Base-by-base conservation (phyloP, 2,329 filamentous ascomycete species). In the Claviceps sp. region DNA sequence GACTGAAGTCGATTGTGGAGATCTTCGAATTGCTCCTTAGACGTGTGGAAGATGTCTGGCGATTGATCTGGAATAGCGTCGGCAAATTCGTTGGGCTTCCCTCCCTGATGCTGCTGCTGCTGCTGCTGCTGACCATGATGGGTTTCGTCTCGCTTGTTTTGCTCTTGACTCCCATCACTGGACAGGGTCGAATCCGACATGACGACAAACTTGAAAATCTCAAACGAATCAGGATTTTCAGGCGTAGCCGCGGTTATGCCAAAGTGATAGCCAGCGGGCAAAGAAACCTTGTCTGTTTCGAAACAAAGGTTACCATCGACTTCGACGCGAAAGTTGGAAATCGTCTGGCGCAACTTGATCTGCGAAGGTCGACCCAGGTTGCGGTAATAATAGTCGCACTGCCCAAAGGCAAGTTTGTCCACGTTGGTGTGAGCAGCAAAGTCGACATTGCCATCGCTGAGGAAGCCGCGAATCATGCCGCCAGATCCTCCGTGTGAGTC, bases 171-270 rank as follows among this genome's bases (percentile, higher is more conserved):
- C 30, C 39, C 51, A 48, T 55, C 57, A 50, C 52, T 53, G n/a
- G 50, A 57, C 54, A 56, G 50, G 38, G 56, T 62, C 54, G 60
- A 70, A 61, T 81, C 77, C 11, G 78, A 82, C 62, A 83, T 80
- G 50, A 93, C 80, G 39, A 86, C 76, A 64, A 97, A 78, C 65
- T 91, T 94, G 74, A 90, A 93, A 58, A 95, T 68, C 69, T 98
- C 93, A 62, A 96, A 95, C 5, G 89, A 95, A 70, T 98, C 93
- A 0, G 93, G 89, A 61, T 82, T 90, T 59, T 97, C 91, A 34
- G 88, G 87, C 3, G 88, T 91, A 16, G 88, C 87, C 43, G 91
- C 93, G 13, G 86, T 89, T 59, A 98, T 72, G 60, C 93, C 93
- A 58, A 95, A 87, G 65, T 80, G 78, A 72, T 97, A 94, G 58